phyloP scores from a whole-genome alignment of 768 basidiomycete species.

The Suillus ampliporus region DNA sequence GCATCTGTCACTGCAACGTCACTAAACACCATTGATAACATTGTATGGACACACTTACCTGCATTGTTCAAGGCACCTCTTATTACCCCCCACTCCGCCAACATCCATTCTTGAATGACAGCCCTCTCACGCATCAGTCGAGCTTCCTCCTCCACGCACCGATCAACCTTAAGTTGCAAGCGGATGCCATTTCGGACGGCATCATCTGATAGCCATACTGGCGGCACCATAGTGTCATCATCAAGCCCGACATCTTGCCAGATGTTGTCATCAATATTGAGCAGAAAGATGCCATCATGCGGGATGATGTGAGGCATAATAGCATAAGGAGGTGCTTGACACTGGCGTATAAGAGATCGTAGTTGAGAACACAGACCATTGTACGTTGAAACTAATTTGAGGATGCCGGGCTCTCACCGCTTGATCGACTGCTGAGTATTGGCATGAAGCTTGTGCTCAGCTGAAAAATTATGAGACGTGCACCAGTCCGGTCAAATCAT shows the following conservation, averaged over 20 bases:
- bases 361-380: slow-evolving; percentile 36
- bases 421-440: slow-evolving; percentile 35
- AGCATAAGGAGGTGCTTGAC: slow-evolving; percentile 30
- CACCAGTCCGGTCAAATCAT: not conserved
- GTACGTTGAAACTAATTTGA: slow-evolving; percentile 27
- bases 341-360: slow-evolving; percentile 20
- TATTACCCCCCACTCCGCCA: slow-evolving; percentile 30
- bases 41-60: slow-evolving; percentile 6
- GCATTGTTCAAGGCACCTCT: slow-evolving; percentile 5
- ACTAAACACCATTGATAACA: not conserved
- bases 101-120: slow-evolving; percentile 32
- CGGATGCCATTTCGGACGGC: slow-evolving; percentile 20
- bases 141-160: slow-evolving; percentile 34
- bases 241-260: too few species aligned
- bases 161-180: slow-evolving; percentile 25
- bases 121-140: slow-evolving; percentile 22
- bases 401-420: slow-evolving; percentile 34
- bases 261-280: too few species aligned
- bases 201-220: slow-evolving; percentile 27
- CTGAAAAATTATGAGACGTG: slow-evolving; percentile 5
- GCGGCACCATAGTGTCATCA: slow-evolving; percentile 24
- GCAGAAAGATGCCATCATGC: slow-evolving; percentile 27
- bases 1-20: not conserved
- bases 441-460: slow-evolving; percentile 32
- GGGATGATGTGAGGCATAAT: slow-evolving; percentile 29